Base-by-base conservation (phyloP, 75 land plant species). In the Selaginella tamariscina region DNA sequence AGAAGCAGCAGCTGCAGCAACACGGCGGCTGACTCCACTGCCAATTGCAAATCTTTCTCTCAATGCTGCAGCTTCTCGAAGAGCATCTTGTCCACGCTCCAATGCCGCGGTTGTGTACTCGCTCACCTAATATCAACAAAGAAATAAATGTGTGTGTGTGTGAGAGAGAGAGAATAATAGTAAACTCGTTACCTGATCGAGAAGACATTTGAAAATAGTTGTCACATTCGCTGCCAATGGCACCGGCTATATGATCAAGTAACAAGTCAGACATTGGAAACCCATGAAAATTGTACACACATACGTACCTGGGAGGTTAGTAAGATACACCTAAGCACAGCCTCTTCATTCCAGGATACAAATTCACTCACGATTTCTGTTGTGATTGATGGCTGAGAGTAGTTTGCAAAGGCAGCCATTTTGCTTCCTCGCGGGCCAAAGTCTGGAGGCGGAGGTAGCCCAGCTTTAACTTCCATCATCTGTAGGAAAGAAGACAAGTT, bases 261-360 rank as follows among this genome's bases (percentile, higher is more conserved):
- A 70, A 30, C 21, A 15, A 21, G 1, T 29, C 23, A 29, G 30
- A 31, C 24, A 27, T 13, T 28, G 56, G 23, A 23, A n/a, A 29
- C 24, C 2, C n/a, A 13, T 29, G 8, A 20, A 26, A 65, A 2
- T 28, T 65, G 67, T 24, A 28, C 28, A 5, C 49, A 5, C 49
- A n/a, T n/a, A n/a, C 62, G 65, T 73, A 92, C 94, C 84, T 83
- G 91, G 27, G 94, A 81, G 21, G 99, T 87, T 33, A 95, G 79
- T 30, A 95, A 68, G 74, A 67, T 85, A 79, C 99, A 95, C 71
- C 99, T 80, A 26, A 81, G 79, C 24, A 95, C 79, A 68, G 99
- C 96, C 72, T 95, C 99, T 75, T 95, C 99, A 73, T 95, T 95
- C 99, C 99, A 95, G 11, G 83, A 86, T 8, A 95, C 92, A 84